Base-by-base conservation (phyloP, 352 stramenopile species). In the Blastocystis sp. region DNA sequence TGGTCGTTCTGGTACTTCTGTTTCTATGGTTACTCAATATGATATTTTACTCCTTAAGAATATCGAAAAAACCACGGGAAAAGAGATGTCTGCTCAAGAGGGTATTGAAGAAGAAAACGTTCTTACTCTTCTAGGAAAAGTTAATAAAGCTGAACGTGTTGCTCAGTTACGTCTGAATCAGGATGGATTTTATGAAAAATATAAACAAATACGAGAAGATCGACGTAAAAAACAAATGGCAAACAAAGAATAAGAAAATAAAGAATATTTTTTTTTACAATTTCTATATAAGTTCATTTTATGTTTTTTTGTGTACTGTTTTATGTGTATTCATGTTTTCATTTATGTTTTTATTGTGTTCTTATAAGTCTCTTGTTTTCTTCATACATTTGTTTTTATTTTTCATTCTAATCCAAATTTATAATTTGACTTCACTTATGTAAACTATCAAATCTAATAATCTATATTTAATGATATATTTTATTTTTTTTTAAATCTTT, bases 1-100 rank as follows among this genome's bases (percentile, higher is more conserved):
- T 0, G 86, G 89, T 4, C 72, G 83, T 45, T 72, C 74, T 40
- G 87, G 89, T 25, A 73, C 79, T 35, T 83, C 87, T 7, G 83
- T 95, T 28, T 90, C 81, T 58, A 72, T 96, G 9, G 81, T 95
- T 0, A 91, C 83, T 2, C 83, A 94, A 77, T 73, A 85, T 49
- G 83, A 32, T 6, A 23, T 76, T 24, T 67, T 69, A 7, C 73
- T 95, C 48, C 72, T 96, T 34, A 83, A 95, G 70, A 86, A 89
- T 55, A 84, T 92, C 31, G 88, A 96, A 68, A 68, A 55, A 28
- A 79, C 89, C 18, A 85, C 78, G 31, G 80, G 80, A 47, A 79
- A 86, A 58, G 73, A 82, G 54, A 79, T 95, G 70, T 75, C 83
- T 59, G 82, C 93, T 68, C 93, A 83, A 65, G 70, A 81, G 33